Evolutionary conservation across 1,284 basidiomycete species (phyloP).

Genomic region (Ustilago esculenta): DNA sequence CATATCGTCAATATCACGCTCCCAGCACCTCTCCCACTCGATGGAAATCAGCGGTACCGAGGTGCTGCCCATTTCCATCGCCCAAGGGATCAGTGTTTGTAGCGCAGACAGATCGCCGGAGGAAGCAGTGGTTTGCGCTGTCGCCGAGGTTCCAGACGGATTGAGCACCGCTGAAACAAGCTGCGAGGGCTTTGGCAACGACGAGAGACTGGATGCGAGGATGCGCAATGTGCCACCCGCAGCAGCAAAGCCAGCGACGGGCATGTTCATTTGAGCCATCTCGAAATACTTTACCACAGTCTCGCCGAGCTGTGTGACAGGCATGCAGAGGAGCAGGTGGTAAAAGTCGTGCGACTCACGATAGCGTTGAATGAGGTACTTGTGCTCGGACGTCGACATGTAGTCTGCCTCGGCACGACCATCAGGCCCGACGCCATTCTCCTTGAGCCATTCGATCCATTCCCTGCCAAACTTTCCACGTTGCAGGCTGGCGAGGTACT

Average conservation of each 20-base stretch:
- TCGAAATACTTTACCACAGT: slow-evolving; percentile 97
- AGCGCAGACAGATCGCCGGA: slow-evolving; percentile 29
- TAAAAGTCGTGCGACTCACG: slow-evolving; percentile 96
- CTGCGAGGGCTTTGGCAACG: slow-evolving; percentile 36
- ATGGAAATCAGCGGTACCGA: slow-evolving; percentile 83
- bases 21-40: slow-evolving; percentile 96
- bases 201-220: slow-evolving; percentile 27
- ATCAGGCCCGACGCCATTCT: slow-evolving; percentile 92
- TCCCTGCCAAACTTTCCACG: slow-evolving; percentile 86
- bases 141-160: slow-evolving; percentile 1
- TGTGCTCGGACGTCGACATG: slow-evolving; percentile 78
- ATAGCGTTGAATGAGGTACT: slow-evolving; percentile 93
- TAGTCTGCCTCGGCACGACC: slow-evolving; percentile 79
- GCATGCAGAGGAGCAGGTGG: slow-evolving; percentile 86
- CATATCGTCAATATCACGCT: slow-evolving; percentile 80
- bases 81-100: slow-evolving; percentile 71
- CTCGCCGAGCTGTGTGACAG: slow-evolving; percentile 89
- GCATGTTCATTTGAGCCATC: slow-evolving; percentile 88
- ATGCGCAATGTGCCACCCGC: slow-evolving; percentile 73
- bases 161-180: slow-evolving; percentile 20
- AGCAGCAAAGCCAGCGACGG: slow-evolving; percentile 84
- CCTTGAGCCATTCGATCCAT: slow-evolving; percentile 89
- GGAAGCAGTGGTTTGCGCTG: neutral
- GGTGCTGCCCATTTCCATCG: slow-evolving; percentile 79
- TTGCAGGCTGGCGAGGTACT: slow-evolving; percentile 74